Evolutionary conservation across 1,139 yeast species (phyloP), one percentile per base, ranked within the genome.

Genomic region (Candida mesenterica): DNA sequence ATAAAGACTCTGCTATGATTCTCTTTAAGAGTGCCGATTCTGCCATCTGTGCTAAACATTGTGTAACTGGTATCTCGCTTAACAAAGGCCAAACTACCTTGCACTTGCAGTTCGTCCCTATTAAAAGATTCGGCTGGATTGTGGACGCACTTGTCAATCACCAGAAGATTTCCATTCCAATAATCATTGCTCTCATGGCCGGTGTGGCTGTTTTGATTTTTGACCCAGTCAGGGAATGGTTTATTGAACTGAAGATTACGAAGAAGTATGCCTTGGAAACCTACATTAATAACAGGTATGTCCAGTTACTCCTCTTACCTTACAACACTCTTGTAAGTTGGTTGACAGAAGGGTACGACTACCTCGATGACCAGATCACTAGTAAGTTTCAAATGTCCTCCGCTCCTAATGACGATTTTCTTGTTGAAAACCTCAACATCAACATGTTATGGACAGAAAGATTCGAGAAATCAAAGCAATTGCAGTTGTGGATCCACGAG

Each of bases 191-290:
- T 0, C 38, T 44, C 10, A 47, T 68, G 38, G 90, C 97, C 1
- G 84, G 88, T 4, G 46, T 82, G 3, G 95, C 97, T 0, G 96
- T 89, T 30, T 58, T 87, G 26, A 75, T 92, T 32, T 92, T 92
- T 60, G 97, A 92, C 50, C 98, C 98, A 1, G 86, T 92, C 34
- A 75, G 98, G 53, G 82, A 84, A 42, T 85, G 82, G 65, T 83
- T 79, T 51, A 79, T 92, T 40, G 79, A 79, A 50, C 81, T 77
- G 51, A 86, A 85, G 52, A 79, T 92, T 36, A 76, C 83, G 15
- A 78, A 72, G 44, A 69, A 66, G 41, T 60, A 61, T 43, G 52
- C 66, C 1, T 50, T 68, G 35, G 57, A 55, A 10, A 45, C 57
- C 7, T 65, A 62, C 43, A 54, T 55, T 34, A 61, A 67, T 34